phyloP scores from a whole-genome alignment of 768 basidiomycete genomes.

The Steccherinum ochraceum region DNA sequence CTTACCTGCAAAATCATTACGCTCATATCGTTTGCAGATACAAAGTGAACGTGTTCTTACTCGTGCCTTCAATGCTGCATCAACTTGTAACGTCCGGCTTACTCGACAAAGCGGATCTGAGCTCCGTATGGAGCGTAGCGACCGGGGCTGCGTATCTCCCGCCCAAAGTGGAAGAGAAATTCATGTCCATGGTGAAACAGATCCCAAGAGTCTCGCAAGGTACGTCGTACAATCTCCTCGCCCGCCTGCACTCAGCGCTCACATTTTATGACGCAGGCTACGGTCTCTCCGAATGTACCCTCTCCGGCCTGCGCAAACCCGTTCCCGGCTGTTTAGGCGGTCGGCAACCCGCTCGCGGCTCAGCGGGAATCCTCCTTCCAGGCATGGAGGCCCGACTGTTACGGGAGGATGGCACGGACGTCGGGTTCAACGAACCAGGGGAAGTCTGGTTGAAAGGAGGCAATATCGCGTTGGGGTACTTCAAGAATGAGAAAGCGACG shows the following conservation, averaged over 20 bases:
- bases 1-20: not conserved
- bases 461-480: constrained; percentile 63
- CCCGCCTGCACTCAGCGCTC: too few relatives aligned
- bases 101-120: constrained; percentile 44
- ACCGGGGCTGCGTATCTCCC: constrained; percentile 69
- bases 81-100: constrained; percentile 54
- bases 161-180: constrained; percentile 34
- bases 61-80: constrained; percentile 61
- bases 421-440: constrained; percentile 50
- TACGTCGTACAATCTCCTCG: not conserved
- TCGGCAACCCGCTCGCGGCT: constrained; percentile 30
- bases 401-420: constrained; percentile 51
- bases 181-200: constrained; percentile 4
- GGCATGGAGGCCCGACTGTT: constrained; percentile 60
- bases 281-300: constrained; percentile 43
- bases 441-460: constrained; percentile 55
- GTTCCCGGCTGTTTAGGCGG: constrained; percentile 38
- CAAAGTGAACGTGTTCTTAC: constrained; percentile 38
- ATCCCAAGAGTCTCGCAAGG: constrained; percentile 5
- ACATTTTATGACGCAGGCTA: constrained; percentile 50
- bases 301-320: constrained; percentile 41
- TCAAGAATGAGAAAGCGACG: constrained; percentile 63
- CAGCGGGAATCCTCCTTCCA: constrained; percentile 54
- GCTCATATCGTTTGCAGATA: constrained; percentile 34
- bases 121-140: constrained; percentile 34